Percentiles rank a stretch among this genome's conserved stretches.
Conservation (phyloP, 139 green algal genomes). For the Bryopsis sp. region DNA sequence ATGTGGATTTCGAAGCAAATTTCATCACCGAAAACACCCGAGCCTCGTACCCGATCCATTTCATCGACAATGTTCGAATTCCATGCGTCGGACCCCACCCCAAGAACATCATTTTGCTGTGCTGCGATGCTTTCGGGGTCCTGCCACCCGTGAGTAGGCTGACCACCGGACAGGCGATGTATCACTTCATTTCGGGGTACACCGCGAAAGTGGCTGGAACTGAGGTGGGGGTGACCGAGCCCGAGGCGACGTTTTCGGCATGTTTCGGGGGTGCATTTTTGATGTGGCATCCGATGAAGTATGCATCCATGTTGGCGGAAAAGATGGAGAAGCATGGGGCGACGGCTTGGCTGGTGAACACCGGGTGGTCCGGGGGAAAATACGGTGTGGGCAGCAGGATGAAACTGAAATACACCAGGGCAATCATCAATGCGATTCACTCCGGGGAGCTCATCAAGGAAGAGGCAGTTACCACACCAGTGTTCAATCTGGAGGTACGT, state of each 20-base stretch:
- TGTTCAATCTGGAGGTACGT: constrained; percentile 75
- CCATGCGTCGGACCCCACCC: constrained; percentile 82
- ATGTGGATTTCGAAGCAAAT: constrained; percentile 50
- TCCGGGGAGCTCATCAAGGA: constrained; percentile 57
- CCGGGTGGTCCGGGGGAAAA: constrained; percentile 54
- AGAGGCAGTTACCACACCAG: constrained; percentile 47
- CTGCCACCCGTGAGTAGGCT: constrained; percentile 79
- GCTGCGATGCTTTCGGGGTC: constrained; percentile 90
- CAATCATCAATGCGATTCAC: constrained; percentile 95
- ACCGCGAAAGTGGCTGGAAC: constrained; percentile 95
- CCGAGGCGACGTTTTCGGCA: constrained; percentile 83
- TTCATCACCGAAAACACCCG: constrained; percentile 88
- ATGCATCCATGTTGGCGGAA: constrained; percentile 81
- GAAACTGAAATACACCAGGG: constrained; percentile 80
- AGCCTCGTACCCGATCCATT: constrained; percentile 89
- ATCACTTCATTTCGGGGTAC: constrained; percentile 95
- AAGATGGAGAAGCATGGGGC: constrained; percentile 78
- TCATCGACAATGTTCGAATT: constrained; percentile 86
- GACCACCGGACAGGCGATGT: constrained; percentile 89
- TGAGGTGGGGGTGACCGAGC: constrained; percentile 86
- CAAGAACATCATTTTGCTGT: constrained; percentile 81
- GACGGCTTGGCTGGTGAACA: constrained; percentile 86
- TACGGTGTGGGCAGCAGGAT: constrained; percentile 62
- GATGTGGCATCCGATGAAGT: constrained; percentile 81
- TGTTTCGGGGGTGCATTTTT: constrained; percentile 71